These are phyloP conservation scores for Saccharomycopsis oosterbeekiorum DNA, from an alignment of 805 yeast species.

Conservation along the genomic window DNA sequence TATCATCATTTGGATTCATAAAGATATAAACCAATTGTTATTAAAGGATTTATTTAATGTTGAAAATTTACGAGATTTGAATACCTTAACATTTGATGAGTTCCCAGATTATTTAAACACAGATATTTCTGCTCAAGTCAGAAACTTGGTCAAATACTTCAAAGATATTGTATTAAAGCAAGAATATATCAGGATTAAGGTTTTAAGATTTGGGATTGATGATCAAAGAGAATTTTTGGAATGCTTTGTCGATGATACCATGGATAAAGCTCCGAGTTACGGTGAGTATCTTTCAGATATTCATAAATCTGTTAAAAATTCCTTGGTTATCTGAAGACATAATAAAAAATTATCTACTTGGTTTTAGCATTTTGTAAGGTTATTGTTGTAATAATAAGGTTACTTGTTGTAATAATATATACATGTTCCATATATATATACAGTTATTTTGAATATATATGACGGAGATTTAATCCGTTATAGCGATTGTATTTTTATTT, in stretches of 20 bases:
- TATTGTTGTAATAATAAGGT: too few species aligned
- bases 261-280: conserved; percentile 46
- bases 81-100: conserved; percentile 30
- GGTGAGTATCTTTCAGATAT: conserved; percentile 57
- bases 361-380: too few species aligned
- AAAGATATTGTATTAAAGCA: conserved; percentile 29
- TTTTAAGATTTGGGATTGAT: conserved; percentile 59
- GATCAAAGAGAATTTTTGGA: conserved; percentile 45
- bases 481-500: neutral
- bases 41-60: conserved; percentile 70
- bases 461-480: neutral
- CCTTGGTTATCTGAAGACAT: neutral
- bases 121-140: conserved; percentile 55
- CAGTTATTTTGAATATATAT: neutral
- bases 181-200: conserved; percentile 39
- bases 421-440: neutral
- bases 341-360: too few species aligned
- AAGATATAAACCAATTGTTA: conserved; percentile 54
- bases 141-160: conserved; percentile 51
- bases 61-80: conserved; percentile 25
- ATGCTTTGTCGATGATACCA: conserved; percentile 64
- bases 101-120: conserved; percentile 60
- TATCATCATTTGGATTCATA: conserved; percentile 58
- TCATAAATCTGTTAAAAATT: conserved; percentile 45
- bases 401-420: neutral